Conservation (phyloP, 1,284 basidiomycete genomes). For the Macrocystidia cucumis region DNA sequence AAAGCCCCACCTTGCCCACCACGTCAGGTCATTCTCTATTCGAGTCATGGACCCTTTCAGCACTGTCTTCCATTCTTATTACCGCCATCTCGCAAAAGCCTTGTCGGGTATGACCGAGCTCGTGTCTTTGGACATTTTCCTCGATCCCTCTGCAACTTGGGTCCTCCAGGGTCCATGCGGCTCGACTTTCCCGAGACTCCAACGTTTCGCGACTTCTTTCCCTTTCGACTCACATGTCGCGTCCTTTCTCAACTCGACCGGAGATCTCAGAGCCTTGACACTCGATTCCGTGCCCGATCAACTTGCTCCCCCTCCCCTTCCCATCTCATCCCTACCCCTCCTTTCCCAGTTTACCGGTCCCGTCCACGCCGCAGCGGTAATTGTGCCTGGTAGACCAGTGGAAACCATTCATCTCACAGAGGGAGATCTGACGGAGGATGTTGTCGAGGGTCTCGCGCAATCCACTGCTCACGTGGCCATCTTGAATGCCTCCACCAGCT, state of each 20-base stretch:
- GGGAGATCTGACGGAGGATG: slow-evolving; percentile 45
- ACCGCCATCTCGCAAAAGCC: slow-evolving; percentile 39
- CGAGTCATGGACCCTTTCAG: slow-evolving; percentile 30
- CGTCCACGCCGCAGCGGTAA: slow-evolving; percentile 37
- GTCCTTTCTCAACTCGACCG: slow-evolving; percentile 46
- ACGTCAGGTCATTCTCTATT: slow-evolving; percentile 54
- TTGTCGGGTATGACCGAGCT: slow-evolving; percentile 52
- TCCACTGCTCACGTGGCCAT: slow-evolving; percentile 36
- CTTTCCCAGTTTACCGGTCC: slow-evolving; percentile 57
- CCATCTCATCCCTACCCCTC: slow-evolving; percentile 33
- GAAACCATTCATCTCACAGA: slow-evolving; percentile 50
- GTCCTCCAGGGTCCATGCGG: slow-evolving; percentile 31
- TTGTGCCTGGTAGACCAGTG: slow-evolving; percentile 60
- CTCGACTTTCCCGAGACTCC: slow-evolving; percentile 35
- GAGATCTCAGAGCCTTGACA: slow-evolving; percentile 45
- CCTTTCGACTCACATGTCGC: slow-evolving; percentile 47
- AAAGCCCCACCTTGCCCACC: slow-evolving; percentile 41
- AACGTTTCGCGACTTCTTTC: slow-evolving; percentile 50
- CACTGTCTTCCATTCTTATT: slow-evolving; percentile 36
- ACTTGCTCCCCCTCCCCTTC: slow-evolving; percentile 13
- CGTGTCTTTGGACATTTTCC: slow-evolving; percentile 45
- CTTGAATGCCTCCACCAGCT: slow-evolving; percentile 36
- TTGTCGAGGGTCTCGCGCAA: slow-evolving; percentile 39
- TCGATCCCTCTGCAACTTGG: slow-evolving; percentile 44
- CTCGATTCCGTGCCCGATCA: slow-evolving; percentile 32